Percentiles rank a stretch among this genome's conserved stretches.
phyloP scores from a whole-genome alignment of 1,284 basidiomycete genomes.

The Tilletia setariae region DNA sequence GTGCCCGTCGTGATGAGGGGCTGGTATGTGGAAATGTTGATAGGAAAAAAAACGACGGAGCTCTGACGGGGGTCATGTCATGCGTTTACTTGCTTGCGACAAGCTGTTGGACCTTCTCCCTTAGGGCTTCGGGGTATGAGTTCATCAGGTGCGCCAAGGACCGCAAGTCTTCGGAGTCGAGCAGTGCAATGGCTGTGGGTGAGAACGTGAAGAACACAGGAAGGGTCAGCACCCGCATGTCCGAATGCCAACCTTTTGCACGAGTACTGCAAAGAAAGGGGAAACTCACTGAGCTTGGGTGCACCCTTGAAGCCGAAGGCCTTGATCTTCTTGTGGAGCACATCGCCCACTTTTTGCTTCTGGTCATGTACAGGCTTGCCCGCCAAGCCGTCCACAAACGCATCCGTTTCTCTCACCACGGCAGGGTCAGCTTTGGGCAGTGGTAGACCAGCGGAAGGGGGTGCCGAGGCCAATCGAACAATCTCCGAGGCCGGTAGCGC shows the following conservation, averaged over 20 bases:
- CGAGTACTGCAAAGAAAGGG: not conserved
- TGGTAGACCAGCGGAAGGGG: constrained; percentile 63
- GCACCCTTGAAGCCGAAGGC: constrained; percentile 73
- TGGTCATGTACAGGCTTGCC: constrained; percentile 66
- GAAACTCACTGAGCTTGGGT: constrained; percentile 59
- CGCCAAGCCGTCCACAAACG: constrained; percentile 70
- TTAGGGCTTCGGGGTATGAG: constrained; percentile 74
- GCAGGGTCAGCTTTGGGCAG: constrained; percentile 69
- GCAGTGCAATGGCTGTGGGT: constrained; percentile 63
- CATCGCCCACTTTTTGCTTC: constrained; percentile 64
- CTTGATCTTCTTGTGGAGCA: constrained; percentile 69
- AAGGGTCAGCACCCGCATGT: constrained; percentile 61
- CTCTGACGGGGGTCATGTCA: not conserved
- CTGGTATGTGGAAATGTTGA: too few relatives aligned
- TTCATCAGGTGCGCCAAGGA: constrained; percentile 80
- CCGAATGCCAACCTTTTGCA: constrained; percentile 14
- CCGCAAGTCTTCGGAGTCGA: constrained; percentile 78
- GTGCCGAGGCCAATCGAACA: constrained; percentile 64
- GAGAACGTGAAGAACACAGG: constrained; percentile 59
- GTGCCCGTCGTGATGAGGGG: not conserved
- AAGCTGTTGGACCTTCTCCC: constrained; percentile 59
- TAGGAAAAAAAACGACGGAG: too few relatives aligned
- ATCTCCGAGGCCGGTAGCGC: constrained; percentile 63
- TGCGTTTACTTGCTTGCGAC: not conserved
- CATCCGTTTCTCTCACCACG: constrained; percentile 68